A percentile compares a stretch with the other conserved stretches of the same genome.
phyloP scores from a whole-genome alignment of 805 yeast species.

The Ogataea sp. region DNA sequence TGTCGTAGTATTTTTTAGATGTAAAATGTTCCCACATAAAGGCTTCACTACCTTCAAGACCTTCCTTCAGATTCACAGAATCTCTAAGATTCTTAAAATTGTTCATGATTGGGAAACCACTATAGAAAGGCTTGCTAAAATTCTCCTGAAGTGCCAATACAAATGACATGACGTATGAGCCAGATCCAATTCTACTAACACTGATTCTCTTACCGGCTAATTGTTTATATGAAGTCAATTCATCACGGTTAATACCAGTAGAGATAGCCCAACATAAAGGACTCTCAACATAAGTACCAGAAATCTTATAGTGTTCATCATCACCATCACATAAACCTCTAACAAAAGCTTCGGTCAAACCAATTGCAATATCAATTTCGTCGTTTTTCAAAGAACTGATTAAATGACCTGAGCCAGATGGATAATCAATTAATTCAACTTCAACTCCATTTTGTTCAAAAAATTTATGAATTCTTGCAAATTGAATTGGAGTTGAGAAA shows the following conservation, averaged over 20 bases:
- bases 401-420: conserved; percentile 85
- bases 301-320: conserved; percentile 46
- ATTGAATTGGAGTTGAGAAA: conserved; percentile 77
- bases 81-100: conserved; percentile 72
- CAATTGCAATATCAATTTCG: conserved; percentile 74
- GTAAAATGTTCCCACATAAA: conserved; percentile 97
- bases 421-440: conserved; percentile 59
- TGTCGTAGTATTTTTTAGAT: conserved; percentile 75
- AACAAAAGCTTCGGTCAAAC: conserved; percentile 86
- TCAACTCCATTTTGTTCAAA: conserved; percentile 41
- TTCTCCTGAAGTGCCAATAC: conserved; percentile 61
- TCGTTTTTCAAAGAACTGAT: conserved; percentile 60
- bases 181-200: conserved; percentile 82
- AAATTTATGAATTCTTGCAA: conserved; percentile 56
- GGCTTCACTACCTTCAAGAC: conserved; percentile 53
- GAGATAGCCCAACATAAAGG: conserved; percentile 90
- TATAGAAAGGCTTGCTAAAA: conserved; percentile 44
- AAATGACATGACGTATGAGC: conserved; percentile 86
- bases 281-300: conserved; percentile 78
- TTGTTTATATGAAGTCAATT: conserved; percentile 41
- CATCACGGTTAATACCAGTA: conserved; percentile 58
- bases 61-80: conserved; percentile 56
- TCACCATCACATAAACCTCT: conserved; percentile 73
- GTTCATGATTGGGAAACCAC: conserved; percentile 48
- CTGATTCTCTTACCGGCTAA: conserved; percentile 54